A percentile compares a stretch with the other conserved stretches of the same genome.
Evolutionary conservation across 2,329 filamentous ascomycete species (phyloP).

Genomic region (Aspergillus ochraceus): DNA sequence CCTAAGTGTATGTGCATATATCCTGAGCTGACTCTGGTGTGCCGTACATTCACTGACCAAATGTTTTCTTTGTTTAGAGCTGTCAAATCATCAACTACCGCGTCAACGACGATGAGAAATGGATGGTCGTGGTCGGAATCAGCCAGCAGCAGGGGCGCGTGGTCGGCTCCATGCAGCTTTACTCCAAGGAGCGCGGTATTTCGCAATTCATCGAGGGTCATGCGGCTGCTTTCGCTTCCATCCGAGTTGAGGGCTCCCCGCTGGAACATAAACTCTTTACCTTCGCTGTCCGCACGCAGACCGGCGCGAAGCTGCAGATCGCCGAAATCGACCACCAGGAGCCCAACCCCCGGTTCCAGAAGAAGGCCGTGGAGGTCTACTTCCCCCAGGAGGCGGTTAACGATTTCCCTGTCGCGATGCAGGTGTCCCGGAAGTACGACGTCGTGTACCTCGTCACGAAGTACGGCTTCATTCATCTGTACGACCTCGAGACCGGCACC

Average conservation of each 20-base stretch:
- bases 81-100: constrained; percentile 99
- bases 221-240: constrained; percentile 87
- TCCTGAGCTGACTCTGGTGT: neutral
- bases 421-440: constrained; percentile 94
- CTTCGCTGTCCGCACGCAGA: constrained; percentile 87
- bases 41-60: constrained; percentile 3
- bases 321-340: constrained; percentile 95
- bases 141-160: constrained; percentile 90
- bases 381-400: constrained; percentile 94
- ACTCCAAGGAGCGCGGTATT: constrained; percentile 92
- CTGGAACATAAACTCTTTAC: constrained; percentile 94
- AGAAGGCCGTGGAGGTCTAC: constrained; percentile 97
- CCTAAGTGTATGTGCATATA: constrained; percentile 59
- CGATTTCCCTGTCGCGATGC: constrained; percentile 97
- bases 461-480: constrained; percentile 98
- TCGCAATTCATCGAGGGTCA: constrained; percentile 98
- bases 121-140: constrained; percentile 97
- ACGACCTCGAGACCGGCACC: constrained; percentile 91
- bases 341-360: constrained; percentile 83
- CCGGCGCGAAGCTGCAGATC: constrained; percentile 92
- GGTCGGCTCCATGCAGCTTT: constrained; percentile 94
- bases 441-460: constrained; percentile 97
- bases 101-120: constrained; percentile 91
- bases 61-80: constrained; percentile 54
- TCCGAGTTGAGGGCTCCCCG: constrained; percentile 83